Percentiles rank a stretch among this genome's conserved stretches.
Evolutionary conservation across 2,329 filamentous ascomycete genomes (phyloP).

Genomic region (Fusarium nematophilum): DNA sequence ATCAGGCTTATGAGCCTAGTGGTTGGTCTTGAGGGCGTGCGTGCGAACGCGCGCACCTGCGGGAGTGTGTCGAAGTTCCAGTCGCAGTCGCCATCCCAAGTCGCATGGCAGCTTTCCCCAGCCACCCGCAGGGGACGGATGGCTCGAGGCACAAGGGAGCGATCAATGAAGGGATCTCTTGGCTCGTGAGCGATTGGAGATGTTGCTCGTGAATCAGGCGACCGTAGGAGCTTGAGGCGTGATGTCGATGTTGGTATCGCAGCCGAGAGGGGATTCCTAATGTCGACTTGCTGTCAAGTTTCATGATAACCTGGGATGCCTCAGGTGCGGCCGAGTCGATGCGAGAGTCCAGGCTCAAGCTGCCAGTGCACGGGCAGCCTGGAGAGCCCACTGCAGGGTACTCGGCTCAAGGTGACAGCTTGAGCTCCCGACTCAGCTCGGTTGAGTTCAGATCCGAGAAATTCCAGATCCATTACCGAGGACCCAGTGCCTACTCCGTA

Average conservation of each 20-base stretch:
- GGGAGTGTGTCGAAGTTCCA: slow-evolving; percentile 27
- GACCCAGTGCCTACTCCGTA: no score
- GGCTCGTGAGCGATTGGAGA: slow-evolving; percentile 36
- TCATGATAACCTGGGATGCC: slow-evolving; percentile 12
- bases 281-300: slow-evolving; percentile 24
- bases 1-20: slow-evolving; percentile 42
- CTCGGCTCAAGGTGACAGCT: neutral
- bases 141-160: slow-evolving; percentile 17
- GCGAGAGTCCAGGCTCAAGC: no score
- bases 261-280: slow-evolving; percentile 16
- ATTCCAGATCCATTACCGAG: slow-evolving; percentile 23
- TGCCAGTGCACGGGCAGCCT: no score
- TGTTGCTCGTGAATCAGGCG: slow-evolving; percentile 34
- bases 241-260: slow-evolving; percentile 29
- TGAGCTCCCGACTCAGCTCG: slow-evolving; percentile 21
- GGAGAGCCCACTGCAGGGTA: slow-evolving; percentile 3
- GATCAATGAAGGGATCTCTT: slow-evolving; percentile 34
- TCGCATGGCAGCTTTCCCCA: slow-evolving; percentile 35
- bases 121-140: slow-evolving; percentile 40
- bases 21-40: slow-evolving; percentile 34
- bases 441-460: slow-evolving; percentile 24
- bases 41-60: slow-evolving; percentile 35
- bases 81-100: slow-evolving; percentile 14
- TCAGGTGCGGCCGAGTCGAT: neutral
- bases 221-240: slow-evolving; percentile 26